These are phyloP conservation scores for Leccinum holopus DNA, from an alignment of 1,284 basidiomycete genomes.

Conservation along the genomic window DNA sequence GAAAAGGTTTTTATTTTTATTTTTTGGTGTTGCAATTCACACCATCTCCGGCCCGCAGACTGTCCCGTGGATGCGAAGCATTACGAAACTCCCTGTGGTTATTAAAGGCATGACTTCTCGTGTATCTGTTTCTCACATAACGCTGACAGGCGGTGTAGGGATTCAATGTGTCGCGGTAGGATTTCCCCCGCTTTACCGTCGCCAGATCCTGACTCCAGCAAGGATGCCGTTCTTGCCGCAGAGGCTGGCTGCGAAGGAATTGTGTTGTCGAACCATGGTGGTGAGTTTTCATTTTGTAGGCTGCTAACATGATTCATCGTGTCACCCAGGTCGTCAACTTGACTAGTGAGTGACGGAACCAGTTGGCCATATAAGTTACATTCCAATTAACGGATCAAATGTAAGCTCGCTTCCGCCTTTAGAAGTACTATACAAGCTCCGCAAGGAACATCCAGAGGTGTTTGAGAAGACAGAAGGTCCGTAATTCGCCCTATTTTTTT, in stretches of 20 bases:
- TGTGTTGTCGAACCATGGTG: conserved; percentile 89
- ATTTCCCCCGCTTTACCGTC: background rate
- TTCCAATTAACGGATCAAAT: background rate
- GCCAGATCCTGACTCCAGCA: conserved; percentile 12
- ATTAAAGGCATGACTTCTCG: conserved; percentile 63
- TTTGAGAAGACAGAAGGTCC: conserved; percentile 69
- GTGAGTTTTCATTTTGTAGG: conserved; percentile 42
- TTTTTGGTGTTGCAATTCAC: background rate
- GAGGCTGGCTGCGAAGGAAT: conserved; percentile 87
- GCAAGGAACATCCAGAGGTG: conserved; percentile 71
- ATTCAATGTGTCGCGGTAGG: conserved; percentile 73
- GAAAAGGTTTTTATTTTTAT: conserved; percentile 43
- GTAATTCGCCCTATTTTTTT: conserved; percentile 3
- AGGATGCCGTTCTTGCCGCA: conserved; percentile 86
- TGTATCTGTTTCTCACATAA: background rate
- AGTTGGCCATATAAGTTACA: background rate
- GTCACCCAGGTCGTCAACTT: conserved; percentile 67
- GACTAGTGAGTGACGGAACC: conserved; percentile 58
- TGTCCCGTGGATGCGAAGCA: conserved; percentile 73
- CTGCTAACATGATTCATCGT: conserved; percentile 6
- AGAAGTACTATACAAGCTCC: conserved; percentile 75
- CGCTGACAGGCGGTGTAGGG: conserved; percentile 38
- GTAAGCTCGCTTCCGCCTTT: conserved; percentile 66
- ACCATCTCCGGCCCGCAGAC: conserved; percentile 42
- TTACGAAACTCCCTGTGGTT: conserved; percentile 79